Percentiles rank a stretch among this genome's conserved stretches.
Conservation (phyloP, 2,329 filamentous ascomycete genomes). For the Monosporascus sp. region DNA sequence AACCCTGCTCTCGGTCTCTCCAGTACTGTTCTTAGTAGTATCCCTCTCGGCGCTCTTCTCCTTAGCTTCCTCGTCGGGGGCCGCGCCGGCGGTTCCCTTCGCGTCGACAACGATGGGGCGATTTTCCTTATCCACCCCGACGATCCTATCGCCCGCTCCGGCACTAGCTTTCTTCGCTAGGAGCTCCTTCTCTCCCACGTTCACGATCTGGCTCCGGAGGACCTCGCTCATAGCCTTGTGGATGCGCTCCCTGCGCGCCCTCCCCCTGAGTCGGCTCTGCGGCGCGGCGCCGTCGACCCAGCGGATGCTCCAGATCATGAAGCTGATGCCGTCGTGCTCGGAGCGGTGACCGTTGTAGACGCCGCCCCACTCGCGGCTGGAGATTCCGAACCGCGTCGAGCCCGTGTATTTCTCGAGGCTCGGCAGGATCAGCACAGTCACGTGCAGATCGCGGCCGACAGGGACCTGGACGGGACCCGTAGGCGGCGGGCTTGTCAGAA, state of each 20-base stretch:
- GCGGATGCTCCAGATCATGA: conserved; percentile 73
- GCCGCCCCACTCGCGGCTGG: conserved; percentile 72
- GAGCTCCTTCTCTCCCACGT: conserved; percentile 23
- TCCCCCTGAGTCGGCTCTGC: conserved; percentile 51
- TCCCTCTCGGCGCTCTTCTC: conserved; percentile 9
- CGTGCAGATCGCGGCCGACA: conserved; percentile 72
- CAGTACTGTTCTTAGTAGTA: not conserved
- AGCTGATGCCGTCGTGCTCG: conserved; percentile 82
- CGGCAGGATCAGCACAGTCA: conserved; percentile 81
- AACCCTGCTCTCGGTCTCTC: conserved; percentile 2
- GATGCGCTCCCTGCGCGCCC: conserved; percentile 52
- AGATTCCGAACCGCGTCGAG: conserved; percentile 73
- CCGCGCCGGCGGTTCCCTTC: not conserved
- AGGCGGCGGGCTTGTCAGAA: conserved; percentile 49
- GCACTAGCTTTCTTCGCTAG: not conserved
- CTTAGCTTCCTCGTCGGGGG: not conserved
- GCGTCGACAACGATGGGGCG: conserved; percentile 12
- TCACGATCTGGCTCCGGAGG: conserved; percentile 32
- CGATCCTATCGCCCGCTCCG: conserved; percentile 1
- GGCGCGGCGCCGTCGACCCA: conserved; percentile 75
- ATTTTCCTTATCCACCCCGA: conserved; percentile 44
- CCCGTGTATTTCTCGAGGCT: conserved; percentile 70
- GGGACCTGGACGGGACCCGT: conserved; percentile 61
- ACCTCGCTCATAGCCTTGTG: conserved; percentile 51
- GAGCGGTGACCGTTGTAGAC: conserved; percentile 36